Base-by-base conservation (phyloP, 2,329 filamentous ascomycete genomes). In the Biscogniauxia mediterranea region DNA sequence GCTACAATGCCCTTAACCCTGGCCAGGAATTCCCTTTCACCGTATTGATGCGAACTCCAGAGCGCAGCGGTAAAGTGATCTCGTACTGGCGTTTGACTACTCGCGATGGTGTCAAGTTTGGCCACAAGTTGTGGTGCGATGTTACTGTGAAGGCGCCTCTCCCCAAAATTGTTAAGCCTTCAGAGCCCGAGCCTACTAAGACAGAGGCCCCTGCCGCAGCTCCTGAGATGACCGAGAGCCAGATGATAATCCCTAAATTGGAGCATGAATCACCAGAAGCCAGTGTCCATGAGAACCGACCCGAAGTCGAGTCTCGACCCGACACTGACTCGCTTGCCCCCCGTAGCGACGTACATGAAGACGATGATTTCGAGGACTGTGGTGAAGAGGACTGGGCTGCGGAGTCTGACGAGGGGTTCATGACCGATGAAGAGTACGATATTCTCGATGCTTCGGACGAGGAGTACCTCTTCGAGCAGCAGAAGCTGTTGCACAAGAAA, bases 381-480 rank as follows among this genome's bases (percentile, higher is more conserved):
- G 79, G 76, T 38, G 80, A 83, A 58, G 81, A 86, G n/a, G 88
- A 89, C 54, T 87, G 84, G 81, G 78, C 76, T n/a, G 80, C 80
- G 46, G 82, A 86, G n/a, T 84, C 83, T 1, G 86, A 88, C 13
- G 87, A 90, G 62, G 91, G 89, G 13, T 97, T 97, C 82, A 79
- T 96, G 81, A 98, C 95, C 0, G 95, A 99, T 66, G 95, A 98
- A 76, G 95, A 99, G 79, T 99, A 98, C 75, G 95, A 99, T 71
- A 93, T 98, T 67, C 86, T 98, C 53, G 93, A 97, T 79, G 94
- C 93, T 52, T 96, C 92, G 61, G 94, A 98, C 68, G 91, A 96
- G 75, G 94, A 98, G 74, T 89, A 85, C 67, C 75, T 86, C 56
- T 82, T 83, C 64, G 85, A 85, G 70, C 80, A 83, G 72, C 76